Evolutionary conservation across 148 eudicot genomes (phyloP).

Genomic region (Cornus controversa): DNA sequence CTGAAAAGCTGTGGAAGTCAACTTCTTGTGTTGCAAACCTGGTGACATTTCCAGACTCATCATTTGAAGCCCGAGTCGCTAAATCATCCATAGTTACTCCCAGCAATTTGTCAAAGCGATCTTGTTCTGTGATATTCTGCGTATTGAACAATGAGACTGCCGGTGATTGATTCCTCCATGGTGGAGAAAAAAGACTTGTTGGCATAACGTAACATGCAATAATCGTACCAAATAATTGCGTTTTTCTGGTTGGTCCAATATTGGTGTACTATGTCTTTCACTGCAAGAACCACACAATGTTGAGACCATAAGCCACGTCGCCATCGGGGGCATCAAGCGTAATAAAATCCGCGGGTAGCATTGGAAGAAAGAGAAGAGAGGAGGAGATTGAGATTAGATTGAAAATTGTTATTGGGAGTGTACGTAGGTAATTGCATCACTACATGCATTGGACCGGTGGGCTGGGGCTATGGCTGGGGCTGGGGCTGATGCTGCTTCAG

Average conservation of each 20-base stretch:
- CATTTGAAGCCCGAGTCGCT: background rate
- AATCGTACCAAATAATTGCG: constrained; percentile 22
- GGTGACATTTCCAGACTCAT: background rate
- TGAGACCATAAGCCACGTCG: constrained; percentile 25
- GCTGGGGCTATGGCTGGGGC: background rate
- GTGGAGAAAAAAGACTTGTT: constrained; percentile 7
- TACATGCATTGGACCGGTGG: background rate
- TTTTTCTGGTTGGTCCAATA: constrained; percentile 4
- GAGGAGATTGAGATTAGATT: constrained; percentile 19
- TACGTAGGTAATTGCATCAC: background rate
- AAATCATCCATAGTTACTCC: background rate
- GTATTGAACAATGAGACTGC: background rate
- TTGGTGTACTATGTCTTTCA: background rate
- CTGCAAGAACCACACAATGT: constrained; percentile 27
- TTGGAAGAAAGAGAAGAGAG: constrained; percentile 11
- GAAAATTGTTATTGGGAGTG: background rate
- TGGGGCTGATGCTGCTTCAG: background rate
- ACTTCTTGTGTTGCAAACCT: constrained; percentile 25
- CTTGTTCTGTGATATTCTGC: background rate
- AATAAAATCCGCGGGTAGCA: constrained; percentile 2
- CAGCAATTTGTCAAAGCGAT: background rate
- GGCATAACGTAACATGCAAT: constrained; percentile 29
- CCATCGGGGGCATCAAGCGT: background rate
- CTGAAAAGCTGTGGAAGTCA: background rate
- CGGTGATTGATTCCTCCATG: too few species aligned